These are phyloP conservation scores for Oxalis stricta DNA, from an alignment of 441 rosid genomes.

Conservation along the genomic window DNA sequence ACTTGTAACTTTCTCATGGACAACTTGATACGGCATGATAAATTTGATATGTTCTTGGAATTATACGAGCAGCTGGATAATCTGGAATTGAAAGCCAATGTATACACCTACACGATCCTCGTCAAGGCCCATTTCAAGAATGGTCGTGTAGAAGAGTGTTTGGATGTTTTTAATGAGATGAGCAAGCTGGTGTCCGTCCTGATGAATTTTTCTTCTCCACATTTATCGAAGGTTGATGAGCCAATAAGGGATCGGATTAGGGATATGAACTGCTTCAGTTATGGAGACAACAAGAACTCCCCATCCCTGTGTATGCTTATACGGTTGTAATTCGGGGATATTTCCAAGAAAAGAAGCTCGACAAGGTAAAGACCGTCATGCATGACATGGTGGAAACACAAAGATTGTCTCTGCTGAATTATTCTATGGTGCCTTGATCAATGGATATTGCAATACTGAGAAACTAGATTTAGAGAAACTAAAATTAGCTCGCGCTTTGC, in stretches of 20 bases:
- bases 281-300: constrained; percentile 13
- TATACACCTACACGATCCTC: constrained; percentile 37
- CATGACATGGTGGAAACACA: constrained; percentile 38
- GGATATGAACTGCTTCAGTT: constrained; percentile 27
- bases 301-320: constrained; percentile 26
- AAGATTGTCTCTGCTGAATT: constrained; percentile 33
- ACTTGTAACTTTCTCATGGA: constrained; percentile 59
- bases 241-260: constrained; percentile 17
- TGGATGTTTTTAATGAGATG: constrained; percentile 27
- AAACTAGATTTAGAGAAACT: too few species aligned
- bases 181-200: constrained; percentile 23
- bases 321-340: constrained; percentile 37
- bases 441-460: constrained; percentile 29
- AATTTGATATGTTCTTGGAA: constrained; percentile 29
- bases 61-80: constrained; percentile 33
- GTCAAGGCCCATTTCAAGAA: constrained; percentile 49
- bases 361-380: constrained; percentile 39
- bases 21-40: constrained; percentile 26
- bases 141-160: constrained; percentile 38
- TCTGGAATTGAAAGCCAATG: constrained; percentile 36
- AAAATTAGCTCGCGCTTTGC: constrained; percentile 30
- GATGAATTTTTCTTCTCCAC: constrained; percentile 34
- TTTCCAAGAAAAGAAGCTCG: constrained; percentile 39
- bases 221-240: constrained; percentile 56
- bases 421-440: constrained; percentile 32